Percentiles rank a stretch among this genome's conserved stretches.
These are phyloP conservation scores for Solanum gandarillasii DNA, from an alignment of 257 asterid species.

Conservation along the genomic window DNA sequence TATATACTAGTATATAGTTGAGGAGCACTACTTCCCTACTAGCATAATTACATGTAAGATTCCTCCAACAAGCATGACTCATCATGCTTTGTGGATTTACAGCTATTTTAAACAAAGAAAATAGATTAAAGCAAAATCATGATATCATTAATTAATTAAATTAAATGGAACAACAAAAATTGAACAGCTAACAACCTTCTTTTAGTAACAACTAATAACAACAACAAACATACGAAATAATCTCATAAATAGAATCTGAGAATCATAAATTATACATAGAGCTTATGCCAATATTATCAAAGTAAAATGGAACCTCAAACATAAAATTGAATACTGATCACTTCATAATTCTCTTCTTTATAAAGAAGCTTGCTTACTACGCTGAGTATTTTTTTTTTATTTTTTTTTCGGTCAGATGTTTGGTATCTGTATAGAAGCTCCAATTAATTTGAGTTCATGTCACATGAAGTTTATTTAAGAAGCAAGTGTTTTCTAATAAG, in stretches of 20 bases:
- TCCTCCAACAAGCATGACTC: not conserved
- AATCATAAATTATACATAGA: no score
- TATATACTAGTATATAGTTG: not conserved
- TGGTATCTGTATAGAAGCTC: no score
- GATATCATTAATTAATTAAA: not conserved
- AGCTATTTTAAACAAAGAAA: not conserved
- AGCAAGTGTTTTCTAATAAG: not conserved
- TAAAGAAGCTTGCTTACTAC: no score
- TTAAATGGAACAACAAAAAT: not conserved
- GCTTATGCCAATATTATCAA: not conserved
- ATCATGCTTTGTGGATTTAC: not conserved
- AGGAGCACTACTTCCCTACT: not conserved
- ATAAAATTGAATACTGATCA: not conserved
- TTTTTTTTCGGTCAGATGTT: no score
- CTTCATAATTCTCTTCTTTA: not conserved
- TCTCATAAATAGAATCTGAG: no score
- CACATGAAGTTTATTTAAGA: not conserved
- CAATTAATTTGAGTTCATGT: no score
- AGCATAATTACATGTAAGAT: not conserved
- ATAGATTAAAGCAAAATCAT: not conserved
- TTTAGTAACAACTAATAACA: not conserved
- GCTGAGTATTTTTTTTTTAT: no score
- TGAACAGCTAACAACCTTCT: not conserved
- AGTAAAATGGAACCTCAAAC: not conserved
- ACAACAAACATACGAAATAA: not conserved